Evolutionary conservation across 495 filamentous ascomycete genomes (phyloP), one percentile per base, ranked within the genome.

Genomic region (Penicillium longicatenatum): DNA sequence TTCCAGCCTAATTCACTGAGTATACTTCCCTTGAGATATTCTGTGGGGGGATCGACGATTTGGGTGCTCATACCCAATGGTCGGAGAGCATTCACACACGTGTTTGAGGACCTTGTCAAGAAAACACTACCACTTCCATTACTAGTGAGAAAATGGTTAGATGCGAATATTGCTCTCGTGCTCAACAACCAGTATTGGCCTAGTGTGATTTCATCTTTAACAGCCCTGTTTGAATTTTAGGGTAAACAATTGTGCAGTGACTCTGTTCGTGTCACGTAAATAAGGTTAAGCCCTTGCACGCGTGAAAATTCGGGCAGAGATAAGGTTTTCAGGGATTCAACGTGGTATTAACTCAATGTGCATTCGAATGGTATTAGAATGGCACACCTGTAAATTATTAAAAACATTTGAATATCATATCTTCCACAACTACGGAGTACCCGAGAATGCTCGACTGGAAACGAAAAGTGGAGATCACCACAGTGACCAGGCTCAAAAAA

Each of bases 41-140:
- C 6, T 41, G 33, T 41, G 50, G 50, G 39, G 33, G 16, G 50
- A 52, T 41, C 22, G 35, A 37, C 35, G 17, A 8, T 5, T 11
- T 41, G 12, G 10, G 17, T 7, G 6, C 42, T 52, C 17, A 35
- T 6, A n/a, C 42, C 50, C 50, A 52, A 52, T 52, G 19, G 19
- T 52, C 12, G 31, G n/a, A n/a, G n/a, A n/a, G n/a, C n/a, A n/a
- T n/a, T n/a, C n/a, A 19, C 50, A 39, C 50, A 52, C 50, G 50
- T 52, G 50, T n/a, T 24, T 22, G 21, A 41, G 35, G 21, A 37
- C 50, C 50, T 52, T 41, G 41, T 1, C 20, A 10, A 24, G 11
- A 37, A 16, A 12, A 12, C 9, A 37, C 10, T 4, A 0, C 14
- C 8, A 37, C 14, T 37, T 9, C 2, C 33, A 11, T 14, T 11